Evolutionary conservation across 352 stramenopile species (phyloP).

Genomic region (Globisporangium nunn): DNA sequence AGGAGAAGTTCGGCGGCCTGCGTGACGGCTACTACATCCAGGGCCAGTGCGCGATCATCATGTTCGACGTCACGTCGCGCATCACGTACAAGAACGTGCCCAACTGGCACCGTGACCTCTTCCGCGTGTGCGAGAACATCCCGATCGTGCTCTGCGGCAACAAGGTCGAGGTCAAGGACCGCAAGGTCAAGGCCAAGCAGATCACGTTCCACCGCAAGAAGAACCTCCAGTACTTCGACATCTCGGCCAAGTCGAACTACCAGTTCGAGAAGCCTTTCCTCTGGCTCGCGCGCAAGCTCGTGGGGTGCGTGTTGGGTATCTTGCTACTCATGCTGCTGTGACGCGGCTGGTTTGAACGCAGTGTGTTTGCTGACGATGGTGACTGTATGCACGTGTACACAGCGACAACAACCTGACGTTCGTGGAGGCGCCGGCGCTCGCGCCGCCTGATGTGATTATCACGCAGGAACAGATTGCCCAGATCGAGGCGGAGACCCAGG

Average conservation of each 20-base stretch:
- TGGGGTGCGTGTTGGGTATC: conserved; percentile 83
- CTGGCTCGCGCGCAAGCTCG: conserved; percentile 98
- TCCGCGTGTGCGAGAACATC: conserved; percentile 99
- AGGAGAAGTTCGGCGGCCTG: conserved; percentile 98
- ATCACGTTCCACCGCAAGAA: conserved; percentile 99
- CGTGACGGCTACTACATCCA: conserved; percentile 98
- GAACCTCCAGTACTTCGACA: conserved; percentile 99
- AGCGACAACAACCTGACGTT: conserved; percentile 98
- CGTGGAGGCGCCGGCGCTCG: conserved; percentile 95
- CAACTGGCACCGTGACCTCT: conserved; percentile 99
- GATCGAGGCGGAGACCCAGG: conserved; percentile 90
- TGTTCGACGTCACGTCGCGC: conserved; percentile 99
- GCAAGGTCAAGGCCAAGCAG: conserved; percentile 99
- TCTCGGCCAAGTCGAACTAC: conserved; percentile 99
- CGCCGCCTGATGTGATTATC: conserved; percentile 95
- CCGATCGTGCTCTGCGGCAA: conserved; percentile 99
- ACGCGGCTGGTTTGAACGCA: no score
- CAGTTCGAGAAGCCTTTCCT: conserved; percentile 99
- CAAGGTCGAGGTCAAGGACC: conserved; percentile 99
- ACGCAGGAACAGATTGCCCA: conserved; percentile 90
- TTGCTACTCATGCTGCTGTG: no score
- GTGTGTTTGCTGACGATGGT: no score
- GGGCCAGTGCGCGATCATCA: conserved; percentile 99
- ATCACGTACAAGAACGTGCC: conserved; percentile 99
- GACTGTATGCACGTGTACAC: conserved; percentile 10